Evolutionary conservation across 2,329 filamentous ascomycete species (phyloP).

Genomic region (Aspergillus latus): DNA sequence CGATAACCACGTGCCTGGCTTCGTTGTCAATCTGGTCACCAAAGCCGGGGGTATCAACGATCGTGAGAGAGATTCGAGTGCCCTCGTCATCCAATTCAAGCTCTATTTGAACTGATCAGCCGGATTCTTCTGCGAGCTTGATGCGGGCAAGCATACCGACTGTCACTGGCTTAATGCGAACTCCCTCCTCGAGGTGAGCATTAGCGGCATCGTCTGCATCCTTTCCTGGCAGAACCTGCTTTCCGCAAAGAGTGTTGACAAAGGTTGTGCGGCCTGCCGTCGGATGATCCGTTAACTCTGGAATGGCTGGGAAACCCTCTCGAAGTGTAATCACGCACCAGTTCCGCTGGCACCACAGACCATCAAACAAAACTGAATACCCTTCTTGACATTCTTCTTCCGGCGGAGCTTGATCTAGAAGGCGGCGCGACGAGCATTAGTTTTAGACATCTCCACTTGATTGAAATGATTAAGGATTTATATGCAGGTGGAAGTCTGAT

Average conservation of each 20-base stretch:
- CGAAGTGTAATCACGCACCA: constrained; percentile 59
- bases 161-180: constrained; percentile 97
- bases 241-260: constrained; percentile 98
- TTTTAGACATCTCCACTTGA: constrained; percentile 2
- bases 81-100: constrained; percentile 97
- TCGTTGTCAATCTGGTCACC: constrained; percentile 99
- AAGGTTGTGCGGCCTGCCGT: constrained; percentile 87
- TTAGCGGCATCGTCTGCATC: constrained; percentile 86
- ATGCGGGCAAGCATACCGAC: constrained; percentile 69
- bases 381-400: constrained; percentile 99
- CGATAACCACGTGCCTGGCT: constrained; percentile 66
- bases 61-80: constrained; percentile 95
- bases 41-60: constrained; percentile 97
- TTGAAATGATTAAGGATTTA: neutral
- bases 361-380: constrained; percentile 99
- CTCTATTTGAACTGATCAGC: constrained; percentile 41
- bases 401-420: constrained; percentile 87
- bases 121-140: constrained; percentile 4
- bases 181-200: constrained; percentile 91
- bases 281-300: constrained; percentile 17
- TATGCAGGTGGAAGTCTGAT: neutral
- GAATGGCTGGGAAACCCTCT: constrained; percentile 8
- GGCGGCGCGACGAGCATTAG: constrained; percentile 17
- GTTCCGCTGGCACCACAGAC: constrained; percentile 98
- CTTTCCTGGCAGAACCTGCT: constrained; percentile 86